Conservation (phyloP, 768 basidiomycete genomes). For the Polyporus arcularius region DNA sequence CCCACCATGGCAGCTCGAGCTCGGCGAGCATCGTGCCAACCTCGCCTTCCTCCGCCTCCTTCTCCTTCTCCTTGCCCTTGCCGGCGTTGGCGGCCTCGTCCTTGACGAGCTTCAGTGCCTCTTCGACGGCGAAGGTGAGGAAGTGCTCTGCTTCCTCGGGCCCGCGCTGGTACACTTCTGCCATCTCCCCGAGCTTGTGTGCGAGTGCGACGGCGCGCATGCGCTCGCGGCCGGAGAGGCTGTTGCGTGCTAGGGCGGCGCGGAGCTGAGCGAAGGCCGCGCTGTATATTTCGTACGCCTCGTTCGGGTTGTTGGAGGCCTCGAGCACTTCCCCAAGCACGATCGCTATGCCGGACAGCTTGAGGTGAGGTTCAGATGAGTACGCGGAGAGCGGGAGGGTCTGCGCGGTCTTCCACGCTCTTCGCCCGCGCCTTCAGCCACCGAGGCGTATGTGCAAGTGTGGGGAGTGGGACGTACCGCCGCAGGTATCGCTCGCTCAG, state of each 20-base stretch:
- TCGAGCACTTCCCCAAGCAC: constrained; percentile 60
- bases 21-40: constrained; percentile 35
- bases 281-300: constrained; percentile 33
- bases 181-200: constrained; percentile 47
- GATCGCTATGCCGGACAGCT: constrained; percentile 67
- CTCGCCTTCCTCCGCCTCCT: constrained; percentile 7
- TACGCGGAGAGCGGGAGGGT: constrained; percentile 40
- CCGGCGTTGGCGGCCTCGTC: constrained; percentile 24
- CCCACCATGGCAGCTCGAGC: constrained; percentile 63
- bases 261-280: constrained; percentile 21
- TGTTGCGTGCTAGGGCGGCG: constrained; percentile 5
- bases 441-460: neutral
- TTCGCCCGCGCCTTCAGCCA: constrained; percentile 24
- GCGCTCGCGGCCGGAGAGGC: constrained; percentile 38
- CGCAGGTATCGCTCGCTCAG: constrained; percentile 53
- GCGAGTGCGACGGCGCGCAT: constrained; percentile 47
- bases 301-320: constrained; percentile 32
- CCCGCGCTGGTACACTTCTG: constrained; percentile 34
- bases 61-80: constrained; percentile 16
- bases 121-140: constrained; percentile 46
- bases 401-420: constrained; percentile 59
- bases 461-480: constrained; percentile 43
- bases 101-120: constrained; percentile 40
- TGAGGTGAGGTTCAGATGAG: constrained; percentile 55
- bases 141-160: constrained; percentile 43